A percentile compares a stretch with the other conserved stretches of the same genome.
Conservation (phyloP, 768 basidiomycete genomes). For the Hygrocybe coccinea region DNA sequence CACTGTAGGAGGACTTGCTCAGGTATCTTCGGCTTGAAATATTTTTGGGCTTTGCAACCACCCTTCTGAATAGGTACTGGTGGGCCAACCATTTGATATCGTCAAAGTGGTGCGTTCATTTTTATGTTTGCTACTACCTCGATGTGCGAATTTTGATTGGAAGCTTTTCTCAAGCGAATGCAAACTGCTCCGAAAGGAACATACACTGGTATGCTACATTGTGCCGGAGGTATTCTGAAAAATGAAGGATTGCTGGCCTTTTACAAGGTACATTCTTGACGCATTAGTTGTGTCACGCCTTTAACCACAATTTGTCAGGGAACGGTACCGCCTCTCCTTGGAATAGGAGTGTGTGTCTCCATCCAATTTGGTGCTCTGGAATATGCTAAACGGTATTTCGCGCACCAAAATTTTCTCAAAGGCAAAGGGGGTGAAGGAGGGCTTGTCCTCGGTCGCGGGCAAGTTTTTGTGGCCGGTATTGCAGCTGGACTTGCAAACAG, state of each 20-base stretch:
- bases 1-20: slow-evolving; percentile 85
- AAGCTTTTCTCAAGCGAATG: slow-evolving; percentile 60
- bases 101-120: slow-evolving; percentile 81
- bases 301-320: slow-evolving; percentile 47
- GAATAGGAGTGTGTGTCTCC: slow-evolving; percentile 91
- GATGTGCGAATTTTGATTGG: slow-evolving; percentile 9
- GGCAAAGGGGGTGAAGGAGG: slow-evolving; percentile 68
- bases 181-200: slow-evolving; percentile 91
- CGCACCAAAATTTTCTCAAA: slow-evolving; percentile 49
- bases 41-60: background rate
- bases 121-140: background rate
- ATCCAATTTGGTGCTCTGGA: slow-evolving; percentile 94
- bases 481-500: slow-evolving; percentile 87
- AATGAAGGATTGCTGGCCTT: slow-evolving; percentile 91
- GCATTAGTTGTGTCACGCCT: background rate
- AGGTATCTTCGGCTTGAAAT: slow-evolving; percentile 40
- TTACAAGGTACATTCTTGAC: slow-evolving; percentile 61
- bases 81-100: slow-evolving; percentile 94
- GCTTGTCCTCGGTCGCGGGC: slow-evolving; percentile 49
- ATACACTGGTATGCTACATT: slow-evolving; percentile 81
- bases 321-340: slow-evolving; percentile 82
- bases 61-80: slow-evolving; percentile 56
- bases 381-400: slow-evolving; percentile 76
- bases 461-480: slow-evolving; percentile 75
- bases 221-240: slow-evolving; percentile 84